These are phyloP conservation scores for Beauveria sp. DNA, from an alignment of 2,329 filamentous ascomycete species.

Conservation along the genomic window DNA sequence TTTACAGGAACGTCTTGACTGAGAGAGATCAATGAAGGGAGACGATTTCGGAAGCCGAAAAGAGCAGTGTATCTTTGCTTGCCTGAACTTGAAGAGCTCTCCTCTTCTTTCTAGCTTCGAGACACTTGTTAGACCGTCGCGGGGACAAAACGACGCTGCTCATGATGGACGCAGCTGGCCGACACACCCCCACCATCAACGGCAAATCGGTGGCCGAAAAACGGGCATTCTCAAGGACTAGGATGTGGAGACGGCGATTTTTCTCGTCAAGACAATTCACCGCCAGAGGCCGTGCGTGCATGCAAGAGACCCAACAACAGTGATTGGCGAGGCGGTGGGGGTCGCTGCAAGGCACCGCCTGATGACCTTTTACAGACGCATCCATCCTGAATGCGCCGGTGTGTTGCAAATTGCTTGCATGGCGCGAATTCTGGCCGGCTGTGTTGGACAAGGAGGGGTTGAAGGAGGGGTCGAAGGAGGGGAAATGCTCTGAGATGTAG, in stretches of 20 bases:
- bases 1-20: too few relatives aligned
- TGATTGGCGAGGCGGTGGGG: neutral
- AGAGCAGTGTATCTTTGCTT: neutral
- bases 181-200: neutral
- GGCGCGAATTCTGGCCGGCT: neutral
- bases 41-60: neutral
- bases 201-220: neutral
- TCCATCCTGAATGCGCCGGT: neutral
- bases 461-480: neutral
- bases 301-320: neutral
- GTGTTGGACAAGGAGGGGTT: neutral
- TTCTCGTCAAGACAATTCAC: neutral
- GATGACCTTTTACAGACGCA: neutral
- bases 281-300: constrained; percentile 9
- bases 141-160: neutral
- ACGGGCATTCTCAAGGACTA: neutral
- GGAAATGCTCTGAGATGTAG: neutral
- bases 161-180: neutral
- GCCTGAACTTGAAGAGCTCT: too few relatives aligned
- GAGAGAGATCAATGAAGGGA: neutral
- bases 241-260: neutral
- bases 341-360: neutral
- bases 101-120: too few relatives aligned
- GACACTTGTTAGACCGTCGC: neutral
- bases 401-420: neutral